phyloP scores from a whole-genome alignment of 2,329 filamentous ascomycete species.

The Macrophomina tecta region DNA sequence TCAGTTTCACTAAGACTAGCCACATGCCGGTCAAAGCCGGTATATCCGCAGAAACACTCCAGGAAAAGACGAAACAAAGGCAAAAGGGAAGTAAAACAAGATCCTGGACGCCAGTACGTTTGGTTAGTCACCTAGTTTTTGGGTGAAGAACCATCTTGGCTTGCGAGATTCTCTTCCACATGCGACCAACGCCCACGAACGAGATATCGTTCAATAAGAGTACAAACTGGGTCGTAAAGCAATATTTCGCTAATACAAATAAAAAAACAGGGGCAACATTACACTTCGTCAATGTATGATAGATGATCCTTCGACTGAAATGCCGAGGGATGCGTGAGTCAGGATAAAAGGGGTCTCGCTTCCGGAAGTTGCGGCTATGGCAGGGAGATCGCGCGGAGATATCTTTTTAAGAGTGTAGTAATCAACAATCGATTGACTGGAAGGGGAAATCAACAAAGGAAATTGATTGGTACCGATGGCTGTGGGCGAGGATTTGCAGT shows the following conservation, averaged over 20 bases:
- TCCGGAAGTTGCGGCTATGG: neutral
- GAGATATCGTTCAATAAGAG: neutral
- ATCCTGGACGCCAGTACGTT: neutral
- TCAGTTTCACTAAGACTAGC: neutral
- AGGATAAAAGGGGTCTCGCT: neutral
- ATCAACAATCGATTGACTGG: neutral
- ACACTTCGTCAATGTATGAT: conserved; percentile 12
- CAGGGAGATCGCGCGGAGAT: neutral
- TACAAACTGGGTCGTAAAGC: neutral
- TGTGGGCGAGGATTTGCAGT: conserved; percentile 22
- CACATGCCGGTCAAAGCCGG: neutral
- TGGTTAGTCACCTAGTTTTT: neutral
- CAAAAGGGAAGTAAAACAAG: neutral
- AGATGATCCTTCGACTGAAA: neutral
- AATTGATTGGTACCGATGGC: conserved; percentile 3
- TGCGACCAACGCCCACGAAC: neutral
- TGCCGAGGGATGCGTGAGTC: neutral
- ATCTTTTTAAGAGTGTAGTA: neutral
- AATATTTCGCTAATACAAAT: neutral
- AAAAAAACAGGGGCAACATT: conserved; percentile 8
- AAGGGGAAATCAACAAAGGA: conserved; percentile 17
- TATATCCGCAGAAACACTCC: too few relatives aligned
- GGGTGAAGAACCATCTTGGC: neutral
- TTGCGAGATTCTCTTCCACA: neutral
- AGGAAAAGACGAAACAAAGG: neutral